phyloP scores from a whole-genome alignment of 768 basidiomycete species.

The Suillus brevipes region DNA sequence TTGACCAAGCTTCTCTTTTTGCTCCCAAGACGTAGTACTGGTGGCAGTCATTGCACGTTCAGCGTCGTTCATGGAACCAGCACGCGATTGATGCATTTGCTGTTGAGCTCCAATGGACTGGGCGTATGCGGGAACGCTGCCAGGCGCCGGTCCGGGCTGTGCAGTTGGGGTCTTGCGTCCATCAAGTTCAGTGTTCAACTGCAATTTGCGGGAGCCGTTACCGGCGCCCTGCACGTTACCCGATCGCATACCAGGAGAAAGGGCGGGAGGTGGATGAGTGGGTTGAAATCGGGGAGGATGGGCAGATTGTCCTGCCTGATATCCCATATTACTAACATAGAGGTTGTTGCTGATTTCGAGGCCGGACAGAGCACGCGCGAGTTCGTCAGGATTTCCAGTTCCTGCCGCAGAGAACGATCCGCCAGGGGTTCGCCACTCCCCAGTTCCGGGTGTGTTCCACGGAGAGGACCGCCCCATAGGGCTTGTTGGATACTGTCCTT shows the following conservation, averaged over 20 bases:
- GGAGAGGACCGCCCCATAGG: constrained; percentile 65
- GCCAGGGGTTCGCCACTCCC: constrained; percentile 58
- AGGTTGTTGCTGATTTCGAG: constrained; percentile 54
- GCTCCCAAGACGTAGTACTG: constrained; percentile 56
- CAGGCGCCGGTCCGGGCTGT: constrained; percentile 47
- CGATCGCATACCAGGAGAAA: constrained; percentile 43
- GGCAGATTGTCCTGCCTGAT: constrained; percentile 50
- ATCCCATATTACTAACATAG: constrained; percentile 29
- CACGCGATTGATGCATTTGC: constrained; percentile 39
- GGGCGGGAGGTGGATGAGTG: constrained; percentile 46
- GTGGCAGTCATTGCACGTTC: constrained; percentile 39
- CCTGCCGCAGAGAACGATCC: constrained; percentile 32
- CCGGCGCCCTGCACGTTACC: constrained; percentile 37
- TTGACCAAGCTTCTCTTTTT: constrained; percentile 56
- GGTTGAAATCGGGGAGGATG: constrained; percentile 73
- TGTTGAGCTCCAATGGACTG: constrained; percentile 39
- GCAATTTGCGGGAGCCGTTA: constrained; percentile 47
- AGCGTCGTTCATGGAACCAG: constrained; percentile 27
- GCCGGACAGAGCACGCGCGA: constrained; percentile 69
- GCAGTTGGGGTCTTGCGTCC: constrained; percentile 62
- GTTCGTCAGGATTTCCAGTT: constrained; percentile 61
- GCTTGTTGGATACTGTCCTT: constrained; percentile 49
- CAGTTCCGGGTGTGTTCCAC: constrained; percentile 54
- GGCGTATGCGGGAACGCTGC: constrained; percentile 47
- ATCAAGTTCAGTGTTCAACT: constrained; percentile 63